These are phyloP conservation scores for Discostella stelligeroides DNA, from an alignment of 108 stramenopile genomes.

Conservation along the genomic window DNA sequence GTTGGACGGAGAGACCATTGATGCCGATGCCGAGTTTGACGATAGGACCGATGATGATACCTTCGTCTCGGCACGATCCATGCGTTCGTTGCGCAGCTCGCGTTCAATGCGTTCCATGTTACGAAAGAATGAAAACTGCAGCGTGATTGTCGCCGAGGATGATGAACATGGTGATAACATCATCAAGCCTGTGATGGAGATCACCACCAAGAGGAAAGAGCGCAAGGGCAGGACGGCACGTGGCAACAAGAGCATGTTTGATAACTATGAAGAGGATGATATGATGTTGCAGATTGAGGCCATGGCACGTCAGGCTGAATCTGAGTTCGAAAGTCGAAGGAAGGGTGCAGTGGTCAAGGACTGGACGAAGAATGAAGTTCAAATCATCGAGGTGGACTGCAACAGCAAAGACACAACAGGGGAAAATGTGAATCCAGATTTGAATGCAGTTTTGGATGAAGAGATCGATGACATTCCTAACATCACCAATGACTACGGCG, in stretches of 20 bases:
- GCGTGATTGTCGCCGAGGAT: neutral
- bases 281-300: constrained; percentile 48
- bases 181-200: neutral
- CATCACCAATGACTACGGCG: neutral
- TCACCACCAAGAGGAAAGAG: constrained; percentile 6
- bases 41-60: constrained; percentile 33
- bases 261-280: constrained; percentile 34
- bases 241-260: neutral
- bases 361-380: neutral
- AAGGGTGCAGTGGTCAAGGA: constrained; percentile 6
- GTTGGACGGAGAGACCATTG: neutral
- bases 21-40: neutral
- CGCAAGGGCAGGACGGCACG: constrained; percentile 1
- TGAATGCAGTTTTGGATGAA: neutral
- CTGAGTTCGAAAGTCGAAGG: constrained; percentile 39
- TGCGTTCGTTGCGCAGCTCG: constrained; percentile 3
- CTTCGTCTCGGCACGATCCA: constrained; percentile 45
- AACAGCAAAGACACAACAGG: neutral
- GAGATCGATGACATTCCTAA: neutral
- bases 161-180: neutral
- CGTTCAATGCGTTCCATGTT: constrained; percentile 7
- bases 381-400: neutral
- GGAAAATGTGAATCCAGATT: neutral
- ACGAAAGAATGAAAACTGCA: neutral
- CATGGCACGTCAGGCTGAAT: constrained; percentile 47